Conservation (phyloP, 2,329 filamentous ascomycete species). For the Ascomycota sp. region DNA sequence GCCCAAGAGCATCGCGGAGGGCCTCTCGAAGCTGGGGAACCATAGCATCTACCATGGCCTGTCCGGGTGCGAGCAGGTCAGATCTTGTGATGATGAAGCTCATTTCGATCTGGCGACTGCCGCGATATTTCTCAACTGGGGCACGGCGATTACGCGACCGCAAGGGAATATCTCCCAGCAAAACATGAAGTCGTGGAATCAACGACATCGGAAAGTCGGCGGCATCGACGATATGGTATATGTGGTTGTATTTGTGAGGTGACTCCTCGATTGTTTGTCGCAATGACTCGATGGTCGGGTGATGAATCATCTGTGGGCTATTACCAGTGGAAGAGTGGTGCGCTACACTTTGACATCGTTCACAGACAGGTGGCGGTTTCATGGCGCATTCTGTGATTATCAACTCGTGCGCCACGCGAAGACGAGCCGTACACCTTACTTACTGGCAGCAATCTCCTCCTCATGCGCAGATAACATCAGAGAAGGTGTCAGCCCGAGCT, state of each 20-base stretch:
- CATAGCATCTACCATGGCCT: slow-evolving; percentile 61
- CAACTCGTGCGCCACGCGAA: background rate
- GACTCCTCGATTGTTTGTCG: slow-evolving; percentile 71
- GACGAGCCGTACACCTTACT: no score
- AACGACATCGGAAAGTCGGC: slow-evolving; percentile 93
- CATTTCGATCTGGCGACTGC: slow-evolving; percentile 49
- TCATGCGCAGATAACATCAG: slow-evolving; percentile 10
- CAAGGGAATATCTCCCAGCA: slow-evolving; percentile 49
- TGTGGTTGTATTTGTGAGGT: slow-evolving; percentile 72
- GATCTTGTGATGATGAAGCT: slow-evolving; percentile 81
- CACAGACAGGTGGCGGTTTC: slow-evolving; percentile 42
- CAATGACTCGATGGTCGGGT: slow-evolving; percentile 62
- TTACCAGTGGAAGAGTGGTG: slow-evolving; percentile 44
- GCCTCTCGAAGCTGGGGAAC: slow-evolving; percentile 69
- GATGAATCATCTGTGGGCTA: slow-evolving; percentile 33
- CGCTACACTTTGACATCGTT: slow-evolving; percentile 63
- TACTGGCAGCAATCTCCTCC: background rate
- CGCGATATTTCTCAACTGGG: slow-evolving; percentile 38
- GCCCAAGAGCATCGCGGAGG: slow-evolving; percentile 52
- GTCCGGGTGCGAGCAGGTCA: slow-evolving; percentile 64
- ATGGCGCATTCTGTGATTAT: background rate
- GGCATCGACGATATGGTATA: slow-evolving; percentile 87
- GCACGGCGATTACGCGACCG: slow-evolving; percentile 65
- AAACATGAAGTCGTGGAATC: slow-evolving; percentile 48
- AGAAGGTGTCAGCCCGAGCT: slow-evolving; percentile 23